Base-by-base conservation (phyloP, 495 filamentous ascomycete species). In the Penicillium taxi region DNA sequence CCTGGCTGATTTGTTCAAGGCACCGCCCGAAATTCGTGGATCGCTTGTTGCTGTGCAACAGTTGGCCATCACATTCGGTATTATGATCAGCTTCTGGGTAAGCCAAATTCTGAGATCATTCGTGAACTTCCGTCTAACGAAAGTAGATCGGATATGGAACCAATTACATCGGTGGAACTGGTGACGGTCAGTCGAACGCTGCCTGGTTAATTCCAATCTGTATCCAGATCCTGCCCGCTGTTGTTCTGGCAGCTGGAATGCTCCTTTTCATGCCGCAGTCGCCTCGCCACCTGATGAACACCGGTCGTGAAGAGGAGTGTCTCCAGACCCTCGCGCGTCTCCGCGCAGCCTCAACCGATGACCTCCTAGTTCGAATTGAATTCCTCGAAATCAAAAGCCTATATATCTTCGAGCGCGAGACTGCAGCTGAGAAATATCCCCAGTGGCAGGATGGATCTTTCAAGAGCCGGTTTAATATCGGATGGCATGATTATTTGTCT, bases 341-440 rank as follows among this genome's bases (percentile, higher is more conserved):
- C 6, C 78, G 84, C 12, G 67, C 61, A 13, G 41, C 58, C 15
- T 73, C 82, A 42, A 33, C 35, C 1, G 53, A 57, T 17, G 71
- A 85, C 48, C 70, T 84, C 37, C 72, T 86, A 1, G 77, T 90
- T 39, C 77, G 81, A 51, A 71, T 88, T 14, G 85, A 88, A 51
- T 85, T 78, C 59, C 69, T 84, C 26, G 84, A 89, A 53, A 87
- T 90, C 56, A 81, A 82, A 57, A 80, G 82, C 0, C 74, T 85
- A 48, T 75, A 76, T 3, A 60, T 77, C 12, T 89, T 88, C 44
- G 84, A 88, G 61, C 79, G 82, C 54, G 74, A 82, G 30, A 79
- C 72, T 5, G 62, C 80, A 2, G 74, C 75, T 73, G 49, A 55
- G 43, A 56, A 54, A 33, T 62, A 58, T 19, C 58, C 58, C 0